Evolutionary conservation across 2,329 filamentous ascomycete species (phyloP), one percentile per base, ranked within the genome.

Genomic region (Monosporascus sp.): DNA sequence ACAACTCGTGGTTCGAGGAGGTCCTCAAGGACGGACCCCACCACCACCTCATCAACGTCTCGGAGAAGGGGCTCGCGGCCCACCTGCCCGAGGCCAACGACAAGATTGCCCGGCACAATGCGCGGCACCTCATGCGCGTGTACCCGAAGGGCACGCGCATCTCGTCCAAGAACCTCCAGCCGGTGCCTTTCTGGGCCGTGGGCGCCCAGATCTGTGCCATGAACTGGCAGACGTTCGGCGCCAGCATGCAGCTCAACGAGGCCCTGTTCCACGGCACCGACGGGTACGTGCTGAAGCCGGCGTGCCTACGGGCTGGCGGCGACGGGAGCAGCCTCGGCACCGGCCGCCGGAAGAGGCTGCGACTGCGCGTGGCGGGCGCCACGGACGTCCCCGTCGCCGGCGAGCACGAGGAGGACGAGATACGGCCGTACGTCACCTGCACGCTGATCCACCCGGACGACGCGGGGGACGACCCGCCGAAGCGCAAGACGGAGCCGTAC

Each of bases 71-170:
- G 0, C 71, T 88, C 1, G 69, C 73, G 3, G 64, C 72, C 1
- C 75, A 83, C 52, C 70, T 87, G 52, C 77, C 80, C 1, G 66
- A 65, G 1, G 63, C 70, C 45, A 73, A 71, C 46, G 62, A 71
- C 16, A 74, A 76, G 36, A 84, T 88, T 51, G 71, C 80, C 1
- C 65, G 66, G 0, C 85, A 88, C 71, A 88, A 88, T 57, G 72
- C 84, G 0, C 72, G 76, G 20, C 83, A 87, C 55, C 74, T 88
- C n/a, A 88, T 88, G 85, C 80, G 85, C 4, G 84, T 88, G 1
- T 88, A 76, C 59, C 85, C 85, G 38, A 87, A 87, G 62, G 85
- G 85, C 48, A 86, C 84, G 0, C 81, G 85, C 44, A 87, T 88
- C 64, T 82, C 81, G 0, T 87, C 84, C 2, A 77, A 75, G 37